Evolutionary conservation across 1,284 basidiomycete species (phyloP).

Genomic region (Ganoderma boninense): DNA sequence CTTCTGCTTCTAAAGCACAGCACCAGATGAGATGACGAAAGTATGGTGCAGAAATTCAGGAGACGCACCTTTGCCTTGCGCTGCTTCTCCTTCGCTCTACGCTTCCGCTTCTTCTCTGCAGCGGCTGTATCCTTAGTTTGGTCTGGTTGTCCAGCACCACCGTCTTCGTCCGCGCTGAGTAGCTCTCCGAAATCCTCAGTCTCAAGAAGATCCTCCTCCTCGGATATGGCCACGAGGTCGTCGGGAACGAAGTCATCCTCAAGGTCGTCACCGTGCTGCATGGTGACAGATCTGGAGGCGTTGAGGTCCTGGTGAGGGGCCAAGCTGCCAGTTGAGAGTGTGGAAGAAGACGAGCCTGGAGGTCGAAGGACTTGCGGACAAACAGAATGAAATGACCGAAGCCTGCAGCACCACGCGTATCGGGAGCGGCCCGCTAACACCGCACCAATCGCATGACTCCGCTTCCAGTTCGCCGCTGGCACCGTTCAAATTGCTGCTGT

Average conservation of each 20-base stretch:
- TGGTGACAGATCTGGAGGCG: constrained; percentile 25
- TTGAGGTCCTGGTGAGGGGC: constrained; percentile 6
- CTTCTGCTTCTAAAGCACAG: constrained; percentile 62
- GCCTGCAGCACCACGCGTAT: constrained; percentile 1
- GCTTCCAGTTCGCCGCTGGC: not conserved
- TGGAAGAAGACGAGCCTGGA: constrained; percentile 7
- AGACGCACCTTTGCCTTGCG: constrained; percentile 64
- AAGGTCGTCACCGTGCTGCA: constrained; percentile 73
- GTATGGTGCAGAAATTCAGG: constrained; percentile 20
- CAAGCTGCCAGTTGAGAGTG: constrained; percentile 17
- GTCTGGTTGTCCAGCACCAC: constrained; percentile 39
- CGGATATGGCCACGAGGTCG: constrained; percentile 68
- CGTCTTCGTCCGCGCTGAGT: constrained; percentile 56
- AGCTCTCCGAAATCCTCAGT: constrained; percentile 50
- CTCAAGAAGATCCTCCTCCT: constrained; percentile 59
- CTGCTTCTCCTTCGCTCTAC: constrained; percentile 75
- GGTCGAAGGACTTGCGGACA: constrained; percentile 3
- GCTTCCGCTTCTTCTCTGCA: constrained; percentile 70
- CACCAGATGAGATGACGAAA: constrained; percentile 14
- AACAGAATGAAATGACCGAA: constrained; percentile 6
- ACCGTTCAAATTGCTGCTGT: no score
- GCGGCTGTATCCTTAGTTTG: constrained; percentile 36
- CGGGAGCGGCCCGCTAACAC: constrained; percentile 7
- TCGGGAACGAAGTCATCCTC: constrained; percentile 84
- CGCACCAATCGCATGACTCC: constrained; percentile 7